Evolutionary conservation across 169 alveolate species (phyloP), one percentile per base, ranked within the genome.

Genomic region (Babesia gibsoni): DNA sequence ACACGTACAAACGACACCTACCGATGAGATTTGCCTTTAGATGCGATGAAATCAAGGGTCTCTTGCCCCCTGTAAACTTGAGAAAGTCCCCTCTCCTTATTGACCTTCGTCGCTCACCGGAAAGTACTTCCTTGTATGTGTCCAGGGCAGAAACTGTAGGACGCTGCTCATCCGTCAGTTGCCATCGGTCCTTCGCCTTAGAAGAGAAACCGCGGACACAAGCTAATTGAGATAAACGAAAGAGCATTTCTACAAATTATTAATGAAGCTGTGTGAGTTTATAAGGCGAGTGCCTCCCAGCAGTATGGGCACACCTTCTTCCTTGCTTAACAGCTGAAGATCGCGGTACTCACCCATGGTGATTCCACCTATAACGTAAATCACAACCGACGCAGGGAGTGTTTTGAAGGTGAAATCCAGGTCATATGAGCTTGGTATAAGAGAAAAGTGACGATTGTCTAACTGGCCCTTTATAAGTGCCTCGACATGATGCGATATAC

Each of bases 271-370:
- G 14, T 65, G 61, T 25, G 83, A 79, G 65, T 67, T 79, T 30
- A 65, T 73, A 41, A 79, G 52, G 72, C 54, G 42, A 23, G 73
- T 29, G 36, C 88, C 88, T 32, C 88, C 88, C 64, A 79, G 61
- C 10, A 79, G 66, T 42, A 79, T 70, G 49, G 82, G 83, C 69
- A 79, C 73, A 27, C 88, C 83, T 4, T 75, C 35, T 18, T 67
- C 70, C 29, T 42, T 64, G 63, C 83, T 79, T 50, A 79, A 37
- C 5, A 29, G 58, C 72, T 70, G 65, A 41, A 70, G 69, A 67
- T 94, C 96, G 73, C 91, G 85, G 25, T 91, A 88, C 74, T 94
- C 98, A 75, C 89, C 94, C 67, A 82, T 90, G 0, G 98, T 93
- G 12, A 84, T 89, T 14, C 98, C 98, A 12, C 98, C 98, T 25